These are phyloP conservation scores for Penicillium nucicola DNA, from an alignment of 495 filamentous ascomycete species.

Conservation along the genomic window DNA sequence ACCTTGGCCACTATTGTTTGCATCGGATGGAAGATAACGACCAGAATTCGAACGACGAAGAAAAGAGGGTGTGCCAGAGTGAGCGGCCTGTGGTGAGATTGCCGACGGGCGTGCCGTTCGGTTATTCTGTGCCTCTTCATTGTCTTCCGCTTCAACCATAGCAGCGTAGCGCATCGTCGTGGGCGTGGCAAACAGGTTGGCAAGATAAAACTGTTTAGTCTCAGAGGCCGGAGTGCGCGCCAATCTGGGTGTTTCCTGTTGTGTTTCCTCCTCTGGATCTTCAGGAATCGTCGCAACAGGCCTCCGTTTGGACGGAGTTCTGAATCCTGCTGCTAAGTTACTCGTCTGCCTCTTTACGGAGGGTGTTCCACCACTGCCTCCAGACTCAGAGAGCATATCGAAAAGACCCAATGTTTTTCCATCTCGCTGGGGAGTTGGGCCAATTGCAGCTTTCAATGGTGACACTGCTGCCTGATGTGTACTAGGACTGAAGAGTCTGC, in stretches of 20 bases:
- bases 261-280: conserved; percentile 29
- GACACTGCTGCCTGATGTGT: conserved; percentile 36
- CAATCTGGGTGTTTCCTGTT: conserved; percentile 34
- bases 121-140: conserved; percentile 20
- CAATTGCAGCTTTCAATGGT: conserved; percentile 52
- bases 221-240: conserved; percentile 61
- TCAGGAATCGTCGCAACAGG: conserved; percentile 29
- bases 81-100: conserved; percentile 12
- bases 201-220: conserved; percentile 58
- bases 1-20: conserved; percentile 13
- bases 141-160: conserved; percentile 33
- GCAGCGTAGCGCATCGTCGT: conserved; percentile 45
- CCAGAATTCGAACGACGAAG: conserved; percentile 55
- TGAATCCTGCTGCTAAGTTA: conserved; percentile 28
- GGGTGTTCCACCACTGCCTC: conserved; percentile 45
- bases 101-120: conserved; percentile 12
- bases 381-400: conserved; percentile 68
- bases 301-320: conserved; percentile 40
- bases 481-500: conserved; percentile 60
- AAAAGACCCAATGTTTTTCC: conserved; percentile 88
- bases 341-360: conserved; percentile 31
- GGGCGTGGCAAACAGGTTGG: conserved; percentile 63
- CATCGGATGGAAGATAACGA: conserved; percentile 17
- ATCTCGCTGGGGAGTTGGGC: conserved; percentile 89
- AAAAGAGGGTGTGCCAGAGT: conserved; percentile 67